Percentiles rank a stretch among this genome's conserved stretches.
Conservation (phyloP, 305 asterid species). For the Rubia tinctorum region DNA sequence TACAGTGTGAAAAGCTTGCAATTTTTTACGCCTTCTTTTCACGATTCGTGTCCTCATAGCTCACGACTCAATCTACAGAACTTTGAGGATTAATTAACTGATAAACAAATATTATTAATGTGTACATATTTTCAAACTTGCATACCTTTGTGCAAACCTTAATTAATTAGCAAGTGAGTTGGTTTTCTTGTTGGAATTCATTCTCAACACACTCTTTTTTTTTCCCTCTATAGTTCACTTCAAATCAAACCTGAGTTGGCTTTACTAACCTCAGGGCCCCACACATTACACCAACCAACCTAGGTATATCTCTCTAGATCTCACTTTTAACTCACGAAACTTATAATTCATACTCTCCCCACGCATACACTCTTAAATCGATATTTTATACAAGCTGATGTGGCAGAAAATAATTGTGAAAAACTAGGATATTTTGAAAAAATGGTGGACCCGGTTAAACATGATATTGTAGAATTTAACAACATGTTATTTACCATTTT, state of each 20-base stretch:
- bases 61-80: not conserved
- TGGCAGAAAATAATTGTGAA: no score
- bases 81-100: not conserved
- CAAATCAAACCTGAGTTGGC: conserved; percentile 13
- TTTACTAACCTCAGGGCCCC: conserved; percentile 15
- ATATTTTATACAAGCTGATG: no score
- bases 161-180: not conserved
- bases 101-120: not conserved
- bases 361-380: no score
- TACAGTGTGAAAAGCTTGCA: not conserved
- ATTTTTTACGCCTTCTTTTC: not conserved
- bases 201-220: conserved; percentile 14
- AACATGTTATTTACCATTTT: no score
- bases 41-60: not conserved
- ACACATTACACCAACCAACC: conserved; percentile 21
- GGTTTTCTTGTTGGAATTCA: conserved; percentile 4
- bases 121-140: not conserved
- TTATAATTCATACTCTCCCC: not conserved
- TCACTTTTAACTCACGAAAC: conserved; percentile 14
- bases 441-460: no score
- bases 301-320: conserved; percentile 11
- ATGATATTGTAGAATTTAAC: no score
- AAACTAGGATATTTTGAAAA: no score
- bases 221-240: conserved; percentile 21
- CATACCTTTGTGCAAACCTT: not conserved